A percentile compares a stretch with the other conserved stretches of the same genome.
Conservation (phyloP, 2,329 filamentous ascomycete species). For the Xylaria sp. region DNA sequence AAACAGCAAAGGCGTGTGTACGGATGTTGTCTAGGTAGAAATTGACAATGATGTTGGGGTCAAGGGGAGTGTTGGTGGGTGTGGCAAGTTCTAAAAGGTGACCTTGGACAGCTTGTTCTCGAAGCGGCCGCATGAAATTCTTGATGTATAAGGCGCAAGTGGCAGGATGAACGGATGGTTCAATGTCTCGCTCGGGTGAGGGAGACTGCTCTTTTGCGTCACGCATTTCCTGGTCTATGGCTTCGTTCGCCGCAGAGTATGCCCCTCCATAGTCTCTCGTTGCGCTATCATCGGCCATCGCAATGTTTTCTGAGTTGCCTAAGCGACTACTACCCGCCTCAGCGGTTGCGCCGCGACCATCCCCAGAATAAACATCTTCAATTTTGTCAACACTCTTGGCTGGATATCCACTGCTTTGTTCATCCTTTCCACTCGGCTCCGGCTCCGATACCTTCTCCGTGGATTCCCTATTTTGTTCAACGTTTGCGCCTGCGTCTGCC, state of each 20-base stretch:
- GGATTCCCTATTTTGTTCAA: slow-evolving; percentile 20
- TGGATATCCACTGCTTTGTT: slow-evolving; percentile 13
- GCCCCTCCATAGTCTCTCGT: slow-evolving; percentile 34
- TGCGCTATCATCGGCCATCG: slow-evolving; percentile 36
- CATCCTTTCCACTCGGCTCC: slow-evolving; percentile 19
- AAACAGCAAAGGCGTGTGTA: slow-evolving; percentile 86
- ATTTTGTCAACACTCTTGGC: slow-evolving; percentile 15
- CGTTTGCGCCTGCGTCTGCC: slow-evolving; percentile 38
- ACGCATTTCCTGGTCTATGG: slow-evolving; percentile 39
- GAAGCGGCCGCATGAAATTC: slow-evolving; percentile 88
- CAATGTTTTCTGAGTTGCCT: slow-evolving; percentile 35
- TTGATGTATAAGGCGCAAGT: slow-evolving; percentile 87
- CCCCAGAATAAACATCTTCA: slow-evolving; percentile 9
- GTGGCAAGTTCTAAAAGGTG: slow-evolving; percentile 78
- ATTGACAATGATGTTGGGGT: slow-evolving; percentile 68
- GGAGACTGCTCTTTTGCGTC: slow-evolving; percentile 33
- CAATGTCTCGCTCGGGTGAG: slow-evolving; percentile 52
- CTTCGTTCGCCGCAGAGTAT: slow-evolving; percentile 33
- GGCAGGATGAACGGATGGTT: slow-evolving; percentile 74
- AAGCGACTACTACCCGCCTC: background rate
- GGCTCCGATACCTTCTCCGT: slow-evolving; percentile 13
- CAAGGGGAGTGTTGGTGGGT: slow-evolving; percentile 61
- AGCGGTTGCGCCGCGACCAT: background rate
- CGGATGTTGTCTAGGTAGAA: slow-evolving; percentile 88
- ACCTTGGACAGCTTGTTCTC: slow-evolving; percentile 71